phyloP scores from a whole-genome alignment of 148 eudicot genomes.

The Mesembryanthemum crystallinum region DNA sequence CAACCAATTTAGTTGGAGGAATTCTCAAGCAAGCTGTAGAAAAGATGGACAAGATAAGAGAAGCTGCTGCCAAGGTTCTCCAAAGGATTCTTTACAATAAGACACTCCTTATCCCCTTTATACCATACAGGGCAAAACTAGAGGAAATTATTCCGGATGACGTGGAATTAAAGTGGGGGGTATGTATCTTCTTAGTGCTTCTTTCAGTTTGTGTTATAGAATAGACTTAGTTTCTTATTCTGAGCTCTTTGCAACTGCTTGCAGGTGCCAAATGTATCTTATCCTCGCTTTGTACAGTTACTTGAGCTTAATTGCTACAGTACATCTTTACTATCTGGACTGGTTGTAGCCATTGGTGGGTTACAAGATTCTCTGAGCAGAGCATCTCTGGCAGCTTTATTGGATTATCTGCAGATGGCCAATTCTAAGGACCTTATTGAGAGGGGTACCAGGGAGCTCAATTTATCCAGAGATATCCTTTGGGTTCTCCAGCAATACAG shows the following conservation, averaged over 20 bases:
- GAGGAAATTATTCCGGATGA: slow-evolving; percentile 52
- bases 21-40: slow-evolving; percentile 84
- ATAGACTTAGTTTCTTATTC: slow-evolving; percentile 6
- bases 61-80: slow-evolving; percentile 78
- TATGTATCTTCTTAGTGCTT: slow-evolving; percentile 37
- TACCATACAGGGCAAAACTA: slow-evolving; percentile 66
- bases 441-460: slow-evolving; percentile 46
- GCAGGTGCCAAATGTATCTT: slow-evolving; percentile 83
- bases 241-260: slow-evolving; percentile 16
- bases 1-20: slow-evolving; percentile 63
- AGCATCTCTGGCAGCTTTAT: slow-evolving; percentile 74
- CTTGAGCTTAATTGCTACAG: slow-evolving; percentile 76
- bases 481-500: slow-evolving; percentile 83
- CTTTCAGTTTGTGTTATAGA: neutral
- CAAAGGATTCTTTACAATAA: slow-evolving; percentile 66
- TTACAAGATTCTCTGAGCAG: slow-evolving; percentile 83
- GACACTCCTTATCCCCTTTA: slow-evolving; percentile 50
- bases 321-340: slow-evolving; percentile 64
- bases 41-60: slow-evolving; percentile 92
- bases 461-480: slow-evolving; percentile 60
- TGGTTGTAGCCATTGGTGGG: slow-evolving; percentile 87
- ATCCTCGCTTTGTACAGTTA: slow-evolving; percentile 68
- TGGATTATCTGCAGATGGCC: slow-evolving; percentile 58
- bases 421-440: slow-evolving; percentile 29
- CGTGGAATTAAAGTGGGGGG: slow-evolving; percentile 66